Conservation (phyloP, 148 eudicot species). For the Rhododendron mucronatum region DNA sequence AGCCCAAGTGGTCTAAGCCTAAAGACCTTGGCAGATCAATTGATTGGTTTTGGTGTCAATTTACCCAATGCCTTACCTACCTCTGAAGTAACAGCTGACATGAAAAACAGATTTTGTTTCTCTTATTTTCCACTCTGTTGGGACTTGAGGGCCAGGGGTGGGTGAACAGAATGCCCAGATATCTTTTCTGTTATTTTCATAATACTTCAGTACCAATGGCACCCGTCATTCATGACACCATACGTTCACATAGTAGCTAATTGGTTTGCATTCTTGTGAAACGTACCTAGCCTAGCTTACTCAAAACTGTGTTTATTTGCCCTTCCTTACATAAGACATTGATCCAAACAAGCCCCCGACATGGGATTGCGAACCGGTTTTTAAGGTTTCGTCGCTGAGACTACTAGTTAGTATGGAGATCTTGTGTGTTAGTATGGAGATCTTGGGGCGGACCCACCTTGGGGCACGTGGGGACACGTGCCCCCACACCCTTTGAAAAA, state of each 20-base stretch:
- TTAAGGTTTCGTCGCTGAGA: too few species aligned
- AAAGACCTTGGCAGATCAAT: background rate
- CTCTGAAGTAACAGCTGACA: background rate
- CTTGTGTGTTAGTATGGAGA: too few species aligned
- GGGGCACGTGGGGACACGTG: too few species aligned
- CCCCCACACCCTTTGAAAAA: too few species aligned
- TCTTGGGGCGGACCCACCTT: too few species aligned
- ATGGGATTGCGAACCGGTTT: too few species aligned
- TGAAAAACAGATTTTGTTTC: background rate
- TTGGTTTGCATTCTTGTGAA: background rate
- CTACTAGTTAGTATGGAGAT: too few species aligned
- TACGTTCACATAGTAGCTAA: background rate
- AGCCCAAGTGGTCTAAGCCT: slow-evolving; percentile 5
- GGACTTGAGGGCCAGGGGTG: slow-evolving; percentile 1
- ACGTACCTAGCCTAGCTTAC: background rate
- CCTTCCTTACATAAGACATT: background rate
- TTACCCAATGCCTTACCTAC: background rate
- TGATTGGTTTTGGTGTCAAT: background rate
- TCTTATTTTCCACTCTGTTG: background rate
- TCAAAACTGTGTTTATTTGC: background rate
- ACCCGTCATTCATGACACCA: background rate
- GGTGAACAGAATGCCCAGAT: background rate
- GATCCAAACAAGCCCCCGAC: background rate
- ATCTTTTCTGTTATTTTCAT: background rate
- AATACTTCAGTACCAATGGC: background rate